A percentile compares a stretch with the other conserved stretches of the same genome.
phyloP scores from a whole-genome alignment of 1,284 basidiomycete genomes.

The Apiotrichum sp. region DNA sequence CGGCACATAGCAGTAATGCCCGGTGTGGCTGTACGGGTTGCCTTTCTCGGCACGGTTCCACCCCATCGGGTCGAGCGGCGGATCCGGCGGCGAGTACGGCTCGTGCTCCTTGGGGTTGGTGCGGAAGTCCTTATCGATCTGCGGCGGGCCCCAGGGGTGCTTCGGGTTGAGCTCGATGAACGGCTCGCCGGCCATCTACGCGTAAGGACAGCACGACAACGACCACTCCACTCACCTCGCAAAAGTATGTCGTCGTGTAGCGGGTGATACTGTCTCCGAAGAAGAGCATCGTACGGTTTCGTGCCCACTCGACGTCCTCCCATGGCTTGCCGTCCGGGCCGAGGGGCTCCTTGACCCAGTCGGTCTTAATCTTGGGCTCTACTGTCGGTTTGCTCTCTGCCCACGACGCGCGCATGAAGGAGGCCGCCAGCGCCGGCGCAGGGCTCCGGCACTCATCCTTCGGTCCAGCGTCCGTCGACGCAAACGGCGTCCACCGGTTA shows the following conservation, averaged over 20 bases:
- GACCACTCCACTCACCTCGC: constrained; percentile 11
- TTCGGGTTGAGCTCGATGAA: constrained; percentile 11
- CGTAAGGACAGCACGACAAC: too few species aligned
- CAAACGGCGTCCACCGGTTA: constrained; percentile 20
- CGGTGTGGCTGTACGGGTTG: background rate
- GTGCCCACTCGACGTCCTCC: constrained; percentile 18
- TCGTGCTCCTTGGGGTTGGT: background rate
- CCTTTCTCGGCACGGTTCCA: background rate
- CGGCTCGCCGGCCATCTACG: constrained; percentile 16
- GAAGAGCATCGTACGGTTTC: constrained; percentile 13
- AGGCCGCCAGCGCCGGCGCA: constrained; percentile 9
- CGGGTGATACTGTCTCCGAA: constrained; percentile 16
- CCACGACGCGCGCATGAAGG: constrained; percentile 9
- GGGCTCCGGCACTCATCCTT: background rate
- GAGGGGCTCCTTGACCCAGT: background rate
- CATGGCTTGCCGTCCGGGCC: constrained; percentile 12
- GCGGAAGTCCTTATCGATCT: background rate
- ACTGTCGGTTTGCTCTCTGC: background rate
- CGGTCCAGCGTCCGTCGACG: background rate
- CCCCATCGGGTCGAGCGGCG: background rate
- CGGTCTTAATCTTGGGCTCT: background rate
- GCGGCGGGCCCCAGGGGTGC: constrained; percentile 13
- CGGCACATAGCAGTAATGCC: constrained; percentile 18
- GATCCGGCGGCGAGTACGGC: background rate
- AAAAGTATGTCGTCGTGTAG: constrained; percentile 9